These are phyloP conservation scores for Cladosporium sp. DNA, from an alignment of 2,329 filamentous ascomycete species.

Conservation along the genomic window DNA sequence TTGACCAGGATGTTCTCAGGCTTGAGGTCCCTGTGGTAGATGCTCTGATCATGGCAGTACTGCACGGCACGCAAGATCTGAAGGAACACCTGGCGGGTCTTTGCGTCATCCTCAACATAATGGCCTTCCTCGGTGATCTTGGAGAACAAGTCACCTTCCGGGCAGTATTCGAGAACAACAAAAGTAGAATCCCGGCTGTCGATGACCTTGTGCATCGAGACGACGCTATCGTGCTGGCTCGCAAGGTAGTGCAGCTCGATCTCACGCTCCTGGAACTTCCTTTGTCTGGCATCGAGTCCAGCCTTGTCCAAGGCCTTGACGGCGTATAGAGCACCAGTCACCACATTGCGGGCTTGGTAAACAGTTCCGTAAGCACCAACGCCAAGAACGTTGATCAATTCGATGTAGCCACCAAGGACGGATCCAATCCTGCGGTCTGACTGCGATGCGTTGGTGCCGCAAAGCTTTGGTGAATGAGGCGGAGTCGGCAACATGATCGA, in stretches of 20 bases:
- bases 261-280: constrained; percentile 88
- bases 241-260: constrained; percentile 89
- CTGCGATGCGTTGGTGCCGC: constrained; percentile 37
- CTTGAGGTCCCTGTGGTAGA: constrained; percentile 97
- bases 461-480: constrained; percentile 49
- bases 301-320: constrained; percentile 96
- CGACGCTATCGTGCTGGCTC: constrained; percentile 87
- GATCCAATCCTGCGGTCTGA: constrained; percentile 87
- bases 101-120: constrained; percentile 87
- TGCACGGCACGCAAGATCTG: constrained; percentile 96
- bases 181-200: constrained; percentile 90
- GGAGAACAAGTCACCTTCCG: constrained; percentile 93
- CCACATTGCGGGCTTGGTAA: constrained; percentile 83
- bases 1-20: constrained; percentile 96
- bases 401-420: constrained; percentile 77
- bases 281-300: constrained; percentile 84
- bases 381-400: constrained; percentile 82
- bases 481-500: constrained; percentile 52
- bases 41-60: constrained; percentile 88
- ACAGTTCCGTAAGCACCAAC: constrained; percentile 96
- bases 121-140: constrained; percentile 95
- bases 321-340: constrained; percentile 79
- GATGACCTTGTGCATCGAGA: constrained; percentile 91
- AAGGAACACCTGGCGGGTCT: constrained; percentile 85
- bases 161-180: constrained; percentile 95